Evolutionary conservation across 2,329 filamentous ascomycete species (phyloP), one percentile per base, ranked within the genome.

Genomic region (Fusarium musae): DNA sequence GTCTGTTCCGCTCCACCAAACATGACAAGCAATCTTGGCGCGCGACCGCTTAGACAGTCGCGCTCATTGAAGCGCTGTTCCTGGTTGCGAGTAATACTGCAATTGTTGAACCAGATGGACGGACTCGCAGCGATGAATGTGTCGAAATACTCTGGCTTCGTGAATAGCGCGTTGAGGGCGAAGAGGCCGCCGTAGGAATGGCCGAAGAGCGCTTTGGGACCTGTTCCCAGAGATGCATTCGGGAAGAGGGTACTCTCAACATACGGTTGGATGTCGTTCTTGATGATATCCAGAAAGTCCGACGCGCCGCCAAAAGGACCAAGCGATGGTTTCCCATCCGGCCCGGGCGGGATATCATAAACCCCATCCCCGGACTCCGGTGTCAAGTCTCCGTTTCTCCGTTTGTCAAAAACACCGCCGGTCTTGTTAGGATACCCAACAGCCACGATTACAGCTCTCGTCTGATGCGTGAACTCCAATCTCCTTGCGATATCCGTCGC

Each of bases 121-220:
- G 85, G 86, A 36, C 85, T 87, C 3, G 84, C 83, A 3, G 82
- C 82, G 19, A 87, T 80, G 59, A 83, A 86, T 2, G 80, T 82
- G 47, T 86, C 81, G 62, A 87, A 87, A 3, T 80, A 75, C 4
- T 75, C 72, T 0, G 84, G 82, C 7, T 78, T 77, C 1, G 80
- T 83, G 63, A 85, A 84, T 0, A 87, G 78, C 0, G 83, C 78
- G 60, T 87, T 84, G 0, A 88, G 78, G 6, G 81, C 76, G 47
- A 87, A 87, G 0, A 88, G 74, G 0, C 85, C 86, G 5, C 85
- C 85, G 44, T 85, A 86, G 0, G 85, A 87, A 63, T 88, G 86
- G 0, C 86, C 86, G 34, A 83, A 87, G 2, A 88, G 78, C 1
- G 83, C 85, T 43, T 84, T 84, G n/a, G 80, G 80, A 1, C 77